Conservation (phyloP, 768 basidiomycete species). For the Termitomyces sp. region DNA sequence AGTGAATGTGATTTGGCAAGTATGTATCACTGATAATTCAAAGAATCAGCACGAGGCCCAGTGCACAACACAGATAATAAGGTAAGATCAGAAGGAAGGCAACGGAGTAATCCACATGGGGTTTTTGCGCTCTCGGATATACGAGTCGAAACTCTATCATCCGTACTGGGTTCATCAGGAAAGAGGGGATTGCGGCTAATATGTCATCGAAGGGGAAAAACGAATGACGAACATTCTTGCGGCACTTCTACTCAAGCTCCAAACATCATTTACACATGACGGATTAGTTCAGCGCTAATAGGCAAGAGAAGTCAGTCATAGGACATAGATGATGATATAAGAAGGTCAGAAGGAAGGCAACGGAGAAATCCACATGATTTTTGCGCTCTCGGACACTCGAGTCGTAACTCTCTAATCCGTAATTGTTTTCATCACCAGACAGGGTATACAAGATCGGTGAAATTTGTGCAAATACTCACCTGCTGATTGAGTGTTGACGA, state of each 20-base stretch:
- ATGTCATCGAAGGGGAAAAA: background rate
- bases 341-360: conserved; percentile 47
- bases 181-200: background rate
- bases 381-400: conserved; percentile 18
- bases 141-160: conserved; percentile 20
- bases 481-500: background rate
- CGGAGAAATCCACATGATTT: conserved; percentile 46
- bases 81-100: conserved; percentile 51
- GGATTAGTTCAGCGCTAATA: background rate
- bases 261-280: background rate
- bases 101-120: conserved; percentile 52
- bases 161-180: conserved; percentile 18
- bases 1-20: background rate
- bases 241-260: background rate
- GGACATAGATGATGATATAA: background rate
- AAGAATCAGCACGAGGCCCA: background rate
- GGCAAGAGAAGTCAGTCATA: conserved; percentile 4
- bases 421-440: conserved; percentile 10
- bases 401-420: conserved; percentile 19
- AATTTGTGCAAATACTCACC: background rate
- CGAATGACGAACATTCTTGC: conserved; percentile 2
- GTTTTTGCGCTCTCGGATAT: conserved; percentile 23
- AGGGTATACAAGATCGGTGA: background rate
- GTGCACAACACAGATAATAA: background rate
- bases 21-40: background rate